A percentile compares a stretch with the other conserved stretches of the same genome.
phyloP scores from a whole-genome alignment of 148 eudicot genomes.

The Polygonum aviculare region DNA sequence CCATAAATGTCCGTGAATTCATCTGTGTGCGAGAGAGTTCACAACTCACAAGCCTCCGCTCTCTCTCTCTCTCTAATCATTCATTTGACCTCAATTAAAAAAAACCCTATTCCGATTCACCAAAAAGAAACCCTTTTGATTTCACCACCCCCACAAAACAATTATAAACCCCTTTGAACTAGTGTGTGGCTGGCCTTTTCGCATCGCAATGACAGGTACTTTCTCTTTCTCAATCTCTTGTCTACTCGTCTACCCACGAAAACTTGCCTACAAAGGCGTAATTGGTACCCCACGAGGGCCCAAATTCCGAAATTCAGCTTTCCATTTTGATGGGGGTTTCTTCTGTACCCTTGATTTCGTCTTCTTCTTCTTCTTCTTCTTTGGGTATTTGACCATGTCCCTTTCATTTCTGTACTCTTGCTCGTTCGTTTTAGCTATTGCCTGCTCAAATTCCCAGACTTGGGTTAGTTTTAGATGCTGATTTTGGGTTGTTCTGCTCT shows the following conservation, averaged over 20 bases:
- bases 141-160: not conserved
- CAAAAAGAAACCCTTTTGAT: not conserved
- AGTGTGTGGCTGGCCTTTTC: not conserved
- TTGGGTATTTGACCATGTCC: not conserved
- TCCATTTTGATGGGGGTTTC: not conserved
- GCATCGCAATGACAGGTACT: conserved; percentile 8
- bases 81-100: not conserved
- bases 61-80: not conserved
- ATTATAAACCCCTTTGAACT: not conserved
- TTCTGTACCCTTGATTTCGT: conserved; percentile 4
- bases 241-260: not conserved
- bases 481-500: not conserved
- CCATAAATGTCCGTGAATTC: not conserved
- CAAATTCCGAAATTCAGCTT: not conserved
- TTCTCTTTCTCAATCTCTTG: not conserved
- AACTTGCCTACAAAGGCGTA: not conserved
- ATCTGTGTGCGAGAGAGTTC: not conserved
- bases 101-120: not conserved
- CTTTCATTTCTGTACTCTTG: not conserved
- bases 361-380: not conserved
- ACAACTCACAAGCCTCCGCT: not conserved
- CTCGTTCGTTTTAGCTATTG: not conserved
- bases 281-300: not conserved
- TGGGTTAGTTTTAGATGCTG: not conserved
- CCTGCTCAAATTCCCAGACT: not conserved